Evolutionary conservation across 108 stramenopile genomes (phyloP).

Genomic region (Cylindrotheca closterium): DNA sequence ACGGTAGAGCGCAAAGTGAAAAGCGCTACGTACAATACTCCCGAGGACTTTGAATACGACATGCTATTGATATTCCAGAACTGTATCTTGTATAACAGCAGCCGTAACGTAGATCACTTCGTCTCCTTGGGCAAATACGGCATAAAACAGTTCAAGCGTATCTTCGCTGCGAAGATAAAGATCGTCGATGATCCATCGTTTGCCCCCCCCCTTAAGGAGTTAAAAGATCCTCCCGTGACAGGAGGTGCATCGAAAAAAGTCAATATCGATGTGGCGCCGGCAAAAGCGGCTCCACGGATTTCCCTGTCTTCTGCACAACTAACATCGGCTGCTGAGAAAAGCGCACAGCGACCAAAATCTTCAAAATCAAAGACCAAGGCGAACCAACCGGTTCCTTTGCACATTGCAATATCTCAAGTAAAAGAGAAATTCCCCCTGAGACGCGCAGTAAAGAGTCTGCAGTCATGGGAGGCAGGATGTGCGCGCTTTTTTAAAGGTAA

Average conservation of each 20-base stretch:
- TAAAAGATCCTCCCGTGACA: background rate
- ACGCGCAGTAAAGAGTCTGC: constrained; percentile 59
- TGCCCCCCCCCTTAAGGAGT: constrained; percentile 8
- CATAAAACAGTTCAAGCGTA: constrained; percentile 60
- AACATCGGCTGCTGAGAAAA: constrained; percentile 22
- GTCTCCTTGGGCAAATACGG: constrained; percentile 66
- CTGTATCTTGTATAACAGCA: constrained; percentile 72
- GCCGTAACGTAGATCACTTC: constrained; percentile 61
- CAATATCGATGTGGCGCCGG: constrained; percentile 26
- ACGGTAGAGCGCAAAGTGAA: constrained; percentile 74
- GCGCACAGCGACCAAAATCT: constrained; percentile 6
- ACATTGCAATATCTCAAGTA: constrained; percentile 82
- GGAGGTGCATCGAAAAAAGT: constrained; percentile 32
- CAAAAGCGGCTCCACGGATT: constrained; percentile 35
- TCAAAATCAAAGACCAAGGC: constrained; percentile 35
- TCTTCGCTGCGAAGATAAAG: constrained; percentile 59
- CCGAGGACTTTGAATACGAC: constrained; percentile 86
- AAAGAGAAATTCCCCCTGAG: constrained; percentile 79
- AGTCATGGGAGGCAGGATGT: constrained; percentile 77
- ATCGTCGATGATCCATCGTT: constrained; percentile 51
- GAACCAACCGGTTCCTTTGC: constrained; percentile 75
- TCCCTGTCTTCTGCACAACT: constrained; percentile 29
- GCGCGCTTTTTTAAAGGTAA: constrained; percentile 45
- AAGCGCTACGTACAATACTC: constrained; percentile 39
- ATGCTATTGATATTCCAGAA: constrained; percentile 75